Conservation (phyloP, 2,329 filamentous ascomycete genomes). For the Aspergillus clavatus region DNA sequence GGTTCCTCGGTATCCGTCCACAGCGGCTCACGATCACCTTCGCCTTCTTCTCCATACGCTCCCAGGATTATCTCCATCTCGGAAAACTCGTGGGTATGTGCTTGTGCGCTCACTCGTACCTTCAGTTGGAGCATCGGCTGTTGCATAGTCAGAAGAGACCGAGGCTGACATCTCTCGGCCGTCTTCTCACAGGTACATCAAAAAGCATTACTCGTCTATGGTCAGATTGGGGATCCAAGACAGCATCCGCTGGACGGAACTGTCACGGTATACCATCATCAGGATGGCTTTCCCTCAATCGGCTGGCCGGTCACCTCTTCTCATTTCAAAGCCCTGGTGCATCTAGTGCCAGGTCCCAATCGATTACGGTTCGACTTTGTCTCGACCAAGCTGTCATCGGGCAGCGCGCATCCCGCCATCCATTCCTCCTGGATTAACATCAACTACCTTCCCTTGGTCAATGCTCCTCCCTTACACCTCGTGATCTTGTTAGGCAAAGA, state of each 20-base stretch:
- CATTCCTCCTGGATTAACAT: constrained; percentile 77
- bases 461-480: constrained; percentile 78
- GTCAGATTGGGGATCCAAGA: constrained; percentile 69
- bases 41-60: constrained; percentile 71
- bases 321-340: constrained; percentile 85
- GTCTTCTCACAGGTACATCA: constrained; percentile 68
- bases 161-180: constrained; percentile 7
- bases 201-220: constrained; percentile 77
- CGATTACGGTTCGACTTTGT: constrained; percentile 81
- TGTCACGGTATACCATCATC: constrained; percentile 72
- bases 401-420: constrained; percentile 56
- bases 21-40: constrained; percentile 44
- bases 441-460: constrained; percentile 77
- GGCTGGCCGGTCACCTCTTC: constrained; percentile 85
- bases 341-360: constrained; percentile 89
- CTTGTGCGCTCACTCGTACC: background rate
- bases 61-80: constrained; percentile 73
- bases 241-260: constrained; percentile 69
- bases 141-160: background rate
- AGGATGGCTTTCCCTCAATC: constrained; percentile 77
- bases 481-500: constrained; percentile 85
- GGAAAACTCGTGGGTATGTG: constrained; percentile 77
- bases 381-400: constrained; percentile 71
- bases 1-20: constrained; percentile 31
- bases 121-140: too few relatives aligned